A percentile compares a stretch with the other conserved stretches of the same genome.
Conservation (phyloP, 192 early-diverging fungal species). For the Linderina pennispora region DNA sequence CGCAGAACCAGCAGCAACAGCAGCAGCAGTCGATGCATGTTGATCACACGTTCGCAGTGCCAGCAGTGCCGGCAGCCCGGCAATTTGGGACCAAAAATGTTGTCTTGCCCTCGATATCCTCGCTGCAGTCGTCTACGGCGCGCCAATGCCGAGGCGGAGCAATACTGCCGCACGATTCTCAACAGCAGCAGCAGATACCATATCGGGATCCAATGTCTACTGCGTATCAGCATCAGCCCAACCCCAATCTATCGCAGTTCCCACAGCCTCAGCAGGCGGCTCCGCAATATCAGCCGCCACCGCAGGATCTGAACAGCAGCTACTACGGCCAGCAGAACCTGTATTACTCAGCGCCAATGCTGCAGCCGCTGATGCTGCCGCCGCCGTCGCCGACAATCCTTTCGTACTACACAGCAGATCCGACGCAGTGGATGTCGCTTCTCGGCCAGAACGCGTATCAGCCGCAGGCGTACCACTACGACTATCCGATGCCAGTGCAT, state of each 20-base stretch:
- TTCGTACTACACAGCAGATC: constrained; percentile 46
- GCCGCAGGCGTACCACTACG: constrained; percentile 38
- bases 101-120: constrained; percentile 14
- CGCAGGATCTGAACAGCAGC: constrained; percentile 8
- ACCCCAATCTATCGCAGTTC: not conserved
- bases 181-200: not conserved
- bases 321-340: too few species aligned
- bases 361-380: constrained; percentile 45
- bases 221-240: constrained; percentile 5
- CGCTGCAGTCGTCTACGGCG: not conserved
- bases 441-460: constrained; percentile 32
- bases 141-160: not conserved
- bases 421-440: constrained; percentile 37
- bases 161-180: constrained; percentile 1
- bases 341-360: constrained; percentile 13
- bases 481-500: constrained; percentile 26
- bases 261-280: constrained; percentile 8
- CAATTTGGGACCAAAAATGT: constrained; percentile 3
- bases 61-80: constrained; percentile 10
- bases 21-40: constrained; percentile 8
- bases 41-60: constrained; percentile 17
- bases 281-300: constrained; percentile 3
- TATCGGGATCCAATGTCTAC: not conserved
- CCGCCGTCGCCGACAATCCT: constrained; percentile 49
- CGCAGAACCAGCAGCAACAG: constrained; percentile 14